Conservation (phyloP, 2,329 filamentous ascomycete genomes). For the Hymenoscyphus albidus region DNA sequence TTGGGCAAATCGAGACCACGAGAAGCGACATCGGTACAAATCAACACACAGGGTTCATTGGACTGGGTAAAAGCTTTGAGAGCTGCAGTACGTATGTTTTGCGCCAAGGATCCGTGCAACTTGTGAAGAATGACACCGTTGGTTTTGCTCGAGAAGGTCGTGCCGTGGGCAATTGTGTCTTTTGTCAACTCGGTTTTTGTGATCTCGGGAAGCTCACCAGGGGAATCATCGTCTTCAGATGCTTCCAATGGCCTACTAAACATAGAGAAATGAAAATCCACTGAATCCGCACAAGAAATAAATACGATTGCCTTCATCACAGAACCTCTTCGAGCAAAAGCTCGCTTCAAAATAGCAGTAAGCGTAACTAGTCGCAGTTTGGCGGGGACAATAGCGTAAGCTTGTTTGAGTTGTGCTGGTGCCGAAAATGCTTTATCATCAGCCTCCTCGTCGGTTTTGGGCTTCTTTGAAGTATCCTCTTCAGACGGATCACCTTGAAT, state of each 20-base stretch:
- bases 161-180: conserved; percentile 64
- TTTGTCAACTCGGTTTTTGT: conserved; percentile 40
- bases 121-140: conserved; percentile 79
- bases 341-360: conserved; percentile 75
- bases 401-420: conserved; percentile 89
- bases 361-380: conserved; percentile 90
- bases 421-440: conserved; percentile 64
- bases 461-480: conserved; percentile 48
- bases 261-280: conserved; percentile 92
- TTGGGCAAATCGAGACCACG: conserved; percentile 93
- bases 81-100: conserved; percentile 82
- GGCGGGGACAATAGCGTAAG: conserved; percentile 79
- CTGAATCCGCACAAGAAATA: conserved; percentile 93
- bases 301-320: conserved; percentile 98
- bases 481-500: conserved; percentile 63
- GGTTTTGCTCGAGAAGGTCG: conserved; percentile 68
- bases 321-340: conserved; percentile 82
- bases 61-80: conserved; percentile 74
- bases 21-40: conserved; percentile 94
- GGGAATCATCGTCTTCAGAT: conserved; percentile 33
- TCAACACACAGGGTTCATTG: conserved; percentile 72
- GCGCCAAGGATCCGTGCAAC: conserved; percentile 87
- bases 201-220: conserved; percentile 32
- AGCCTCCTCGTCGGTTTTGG: conserved; percentile 43
- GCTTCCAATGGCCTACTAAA: conserved; percentile 45